phyloP scores from a whole-genome alignment of 1,139 yeast species.

The Geotrichum bryndzae region DNA sequence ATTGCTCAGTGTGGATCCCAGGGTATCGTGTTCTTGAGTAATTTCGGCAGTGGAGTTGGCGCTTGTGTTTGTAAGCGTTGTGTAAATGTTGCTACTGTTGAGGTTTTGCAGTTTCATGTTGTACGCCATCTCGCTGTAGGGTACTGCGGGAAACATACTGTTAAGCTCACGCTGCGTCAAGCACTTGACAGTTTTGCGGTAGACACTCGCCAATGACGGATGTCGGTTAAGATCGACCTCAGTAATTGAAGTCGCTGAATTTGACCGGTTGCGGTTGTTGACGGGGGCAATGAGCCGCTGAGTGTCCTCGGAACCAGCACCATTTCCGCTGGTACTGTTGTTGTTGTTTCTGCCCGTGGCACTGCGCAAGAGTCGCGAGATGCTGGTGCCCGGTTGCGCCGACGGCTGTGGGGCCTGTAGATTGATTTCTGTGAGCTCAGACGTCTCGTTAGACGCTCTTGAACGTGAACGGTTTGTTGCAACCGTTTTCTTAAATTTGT shows the following conservation, averaged over 20 bases:
- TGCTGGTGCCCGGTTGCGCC: background rate
- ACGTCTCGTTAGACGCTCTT: background rate
- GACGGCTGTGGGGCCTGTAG: background rate
- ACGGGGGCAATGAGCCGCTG: slow-evolving; percentile 9
- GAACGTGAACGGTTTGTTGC: background rate
- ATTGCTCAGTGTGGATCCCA: background rate
- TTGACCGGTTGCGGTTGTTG: background rate
- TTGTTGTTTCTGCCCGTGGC: background rate
- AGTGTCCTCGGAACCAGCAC: slow-evolving; percentile 5
- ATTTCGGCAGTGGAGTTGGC: background rate
- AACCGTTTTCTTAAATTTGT: background rate
- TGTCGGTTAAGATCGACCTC: slow-evolving; percentile 12
- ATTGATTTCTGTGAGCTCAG: background rate
- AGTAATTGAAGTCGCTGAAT: background rate
- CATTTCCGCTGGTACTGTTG: background rate
- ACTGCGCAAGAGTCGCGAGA: background rate
- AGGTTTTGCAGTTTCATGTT: slow-evolving; percentile 15
- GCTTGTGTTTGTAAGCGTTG: background rate
- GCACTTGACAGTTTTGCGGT: slow-evolving; percentile 11
- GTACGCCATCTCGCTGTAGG: slow-evolving; percentile 13
- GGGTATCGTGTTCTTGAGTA: background rate
- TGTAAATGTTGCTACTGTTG: slow-evolving; percentile 13
- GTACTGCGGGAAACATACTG: slow-evolving; percentile 16
- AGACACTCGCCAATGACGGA: slow-evolving; percentile 12
- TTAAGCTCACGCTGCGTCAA: slow-evolving; percentile 13